Evolutionary conservation across 2,329 filamentous ascomycete species (phyloP), one percentile per base, ranked within the genome.

Genomic region (Aspergillus sp.): DNA sequence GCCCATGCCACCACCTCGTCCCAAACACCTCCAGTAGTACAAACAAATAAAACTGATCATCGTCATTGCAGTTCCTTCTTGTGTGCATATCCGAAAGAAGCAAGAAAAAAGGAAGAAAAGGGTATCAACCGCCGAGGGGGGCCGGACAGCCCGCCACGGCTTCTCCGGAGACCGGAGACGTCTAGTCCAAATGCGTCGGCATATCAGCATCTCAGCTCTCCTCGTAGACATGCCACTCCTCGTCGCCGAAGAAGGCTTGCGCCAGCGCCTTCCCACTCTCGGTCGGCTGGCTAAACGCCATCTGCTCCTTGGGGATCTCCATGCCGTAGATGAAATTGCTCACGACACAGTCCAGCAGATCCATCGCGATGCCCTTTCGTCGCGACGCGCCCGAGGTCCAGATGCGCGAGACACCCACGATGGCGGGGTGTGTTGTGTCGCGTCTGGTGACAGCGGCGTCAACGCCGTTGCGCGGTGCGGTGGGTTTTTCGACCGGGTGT

Each of bases 231-330:
- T 77, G 76, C 83, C 83, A 86, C 45, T 79, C 80, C 55, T 75
- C 76, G 45, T 76, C 71, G 19, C 79, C 81, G 60, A 81, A 83
- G 73, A 83, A 86, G 54, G 76, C 78, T 60, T 79, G 73, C 8
- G 83, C 82, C 57, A 88, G 70, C 40, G 70, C 71, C 13, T 77
- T 78, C 35, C 85, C 85, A 60, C 78, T 81, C 58, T 81, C 80
- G 0, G 85, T 87, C n/a, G 84, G 83, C 60, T 85, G 82, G 60
- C 82, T 85, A 69, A 87, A 86, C 2, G 84, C 84, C 36, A 86
- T 73, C 61, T 78, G 67, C 10, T 75, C 72, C 64, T 82, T 84
- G 16, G 76, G 72, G 45, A 85, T 74, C 36, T 76, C 75, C 67
- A 82, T 73, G 2, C 79, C 78, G 54, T 81, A 79, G 49, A 82